A percentile compares a stretch with the other conserved stretches of the same genome.
phyloP scores from a whole-genome alignment of 2,329 filamentous ascomycete species.

The Fonsecaea multimorphosa region DNA sequence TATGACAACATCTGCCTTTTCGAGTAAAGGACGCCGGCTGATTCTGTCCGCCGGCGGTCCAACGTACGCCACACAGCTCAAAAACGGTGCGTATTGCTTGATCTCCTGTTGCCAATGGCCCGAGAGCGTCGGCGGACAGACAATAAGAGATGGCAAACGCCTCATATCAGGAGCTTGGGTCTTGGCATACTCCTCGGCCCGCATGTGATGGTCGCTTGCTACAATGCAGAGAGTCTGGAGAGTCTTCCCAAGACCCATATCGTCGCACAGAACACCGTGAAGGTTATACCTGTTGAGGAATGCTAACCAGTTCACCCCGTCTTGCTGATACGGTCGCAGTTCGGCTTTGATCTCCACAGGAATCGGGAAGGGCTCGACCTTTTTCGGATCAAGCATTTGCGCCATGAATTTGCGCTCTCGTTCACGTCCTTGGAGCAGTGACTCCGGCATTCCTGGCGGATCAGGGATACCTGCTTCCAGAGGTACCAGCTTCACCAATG shows the following conservation, averaged over 20 bases:
- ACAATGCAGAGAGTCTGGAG: slow-evolving; percentile 97
- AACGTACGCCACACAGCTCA: slow-evolving; percentile 87
- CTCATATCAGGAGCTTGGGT: slow-evolving; percentile 79
- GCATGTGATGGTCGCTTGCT: slow-evolving; percentile 92
- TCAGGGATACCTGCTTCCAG: slow-evolving; percentile 97
- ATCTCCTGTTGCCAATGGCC: slow-evolving; percentile 99
- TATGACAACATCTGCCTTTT: slow-evolving; percentile 86
- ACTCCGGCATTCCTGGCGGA: slow-evolving; percentile 86
- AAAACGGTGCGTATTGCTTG: slow-evolving; percentile 91
- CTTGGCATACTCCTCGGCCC: slow-evolving; percentile 86
- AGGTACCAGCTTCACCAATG: slow-evolving; percentile 93
- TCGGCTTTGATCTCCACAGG: slow-evolving; percentile 97
- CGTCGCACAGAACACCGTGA: slow-evolving; percentile 96
- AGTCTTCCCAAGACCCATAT: slow-evolving; percentile 98
- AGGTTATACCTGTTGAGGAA: slow-evolving; percentile 98
- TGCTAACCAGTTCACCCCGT: slow-evolving; percentile 97
- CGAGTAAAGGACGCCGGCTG: slow-evolving; percentile 71
- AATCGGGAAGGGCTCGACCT: slow-evolving; percentile 91
- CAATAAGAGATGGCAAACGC: slow-evolving; percentile 85
- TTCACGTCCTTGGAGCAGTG: slow-evolving; percentile 87
- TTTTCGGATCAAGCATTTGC: slow-evolving; percentile 94
- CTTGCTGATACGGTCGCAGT: slow-evolving; percentile 95
- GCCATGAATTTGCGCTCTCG: slow-evolving; percentile 95
- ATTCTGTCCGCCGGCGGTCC: slow-evolving; percentile 83
- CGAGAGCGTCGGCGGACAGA: slow-evolving; percentile 93